Conservation (phyloP, 306 rosid genomes). For the Citrullus colocynthis region DNA sequence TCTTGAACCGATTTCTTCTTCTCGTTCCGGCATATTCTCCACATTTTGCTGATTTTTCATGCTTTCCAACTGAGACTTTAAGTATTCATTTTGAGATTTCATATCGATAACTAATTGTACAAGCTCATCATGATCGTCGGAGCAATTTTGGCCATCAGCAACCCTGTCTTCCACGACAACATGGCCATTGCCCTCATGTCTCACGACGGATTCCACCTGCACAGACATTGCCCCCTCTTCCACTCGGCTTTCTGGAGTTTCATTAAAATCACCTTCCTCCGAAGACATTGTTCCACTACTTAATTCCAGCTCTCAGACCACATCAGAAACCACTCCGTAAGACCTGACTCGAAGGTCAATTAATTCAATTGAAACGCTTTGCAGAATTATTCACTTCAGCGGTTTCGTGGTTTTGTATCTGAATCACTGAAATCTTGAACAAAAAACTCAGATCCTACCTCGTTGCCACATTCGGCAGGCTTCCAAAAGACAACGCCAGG, state of each 20-base stretch:
- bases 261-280: constrained; percentile 27
- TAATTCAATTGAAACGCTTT: neutral
- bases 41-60: constrained; percentile 15
- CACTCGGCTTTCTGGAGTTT: constrained; percentile 16
- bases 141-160: constrained; percentile 18
- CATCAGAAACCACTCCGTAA: constrained; percentile 6
- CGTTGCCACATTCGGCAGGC: neutral
- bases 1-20: constrained; percentile 18
- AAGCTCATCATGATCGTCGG: constrained; percentile 48
- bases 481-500: neutral
- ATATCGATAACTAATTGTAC: constrained; percentile 55
- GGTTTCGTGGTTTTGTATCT: neutral
- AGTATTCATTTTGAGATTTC: constrained; percentile 61
- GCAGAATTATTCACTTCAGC: neutral
- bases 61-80: constrained; percentile 71
- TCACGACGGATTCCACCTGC: constrained; percentile 17
- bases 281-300: constrained; percentile 24
- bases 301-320: constrained; percentile 10
- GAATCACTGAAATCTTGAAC: neutral
- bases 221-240: constrained; percentile 24
- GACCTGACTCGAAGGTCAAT: neutral
- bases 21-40: constrained; percentile 16
- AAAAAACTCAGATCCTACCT: constrained; percentile 1
- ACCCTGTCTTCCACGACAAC: constrained; percentile 26
- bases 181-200: constrained; percentile 23